Conservation (phyloP, 768 basidiomycete genomes). For the Lactarius pseudohatsudake region DNA sequence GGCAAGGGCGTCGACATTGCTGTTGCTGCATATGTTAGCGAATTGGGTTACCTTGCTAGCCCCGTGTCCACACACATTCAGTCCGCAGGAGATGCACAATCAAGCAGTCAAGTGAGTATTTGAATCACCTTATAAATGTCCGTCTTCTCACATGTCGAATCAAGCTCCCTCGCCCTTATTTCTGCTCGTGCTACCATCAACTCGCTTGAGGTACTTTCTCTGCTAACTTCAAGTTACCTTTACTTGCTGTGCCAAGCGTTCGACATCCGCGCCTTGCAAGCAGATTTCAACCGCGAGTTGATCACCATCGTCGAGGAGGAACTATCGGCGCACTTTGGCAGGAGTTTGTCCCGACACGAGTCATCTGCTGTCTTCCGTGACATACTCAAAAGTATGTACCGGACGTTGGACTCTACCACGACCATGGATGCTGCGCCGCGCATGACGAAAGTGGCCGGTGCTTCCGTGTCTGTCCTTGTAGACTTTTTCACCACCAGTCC, state of each 20-base stretch:
- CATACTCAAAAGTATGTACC: constrained; percentile 46
- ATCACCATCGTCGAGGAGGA: constrained; percentile 50
- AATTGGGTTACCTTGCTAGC: constrained; percentile 79
- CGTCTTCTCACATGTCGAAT: constrained; percentile 26
- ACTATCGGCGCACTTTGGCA: constrained; percentile 46
- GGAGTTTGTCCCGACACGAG: constrained; percentile 40
- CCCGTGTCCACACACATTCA: constrained; percentile 85
- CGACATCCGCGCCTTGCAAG: constrained; percentile 75
- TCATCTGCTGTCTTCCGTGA: constrained; percentile 36
- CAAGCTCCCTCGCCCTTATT: constrained; percentile 78
- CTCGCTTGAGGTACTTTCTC: constrained; percentile 74
- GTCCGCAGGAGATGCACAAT: constrained; percentile 89
- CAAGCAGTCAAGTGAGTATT: constrained; percentile 80
- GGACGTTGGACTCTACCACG: constrained; percentile 61
- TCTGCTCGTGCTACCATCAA: constrained; percentile 79
- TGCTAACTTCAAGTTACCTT: constrained; percentile 73
- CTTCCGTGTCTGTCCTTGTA: constrained; percentile 59
- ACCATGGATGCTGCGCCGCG: constrained; percentile 69
- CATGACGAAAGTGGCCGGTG: constrained; percentile 69
- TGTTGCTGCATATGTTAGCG: constrained; percentile 75
- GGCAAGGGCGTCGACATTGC: constrained; percentile 85
- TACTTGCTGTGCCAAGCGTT: constrained; percentile 83
- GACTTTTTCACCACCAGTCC: constrained; percentile 47
- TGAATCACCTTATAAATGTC: not conserved
- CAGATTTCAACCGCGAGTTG: constrained; percentile 57